Conservation (phyloP, 2,329 filamentous ascomycete genomes). For the Cryphonectria nitschkei region DNA sequence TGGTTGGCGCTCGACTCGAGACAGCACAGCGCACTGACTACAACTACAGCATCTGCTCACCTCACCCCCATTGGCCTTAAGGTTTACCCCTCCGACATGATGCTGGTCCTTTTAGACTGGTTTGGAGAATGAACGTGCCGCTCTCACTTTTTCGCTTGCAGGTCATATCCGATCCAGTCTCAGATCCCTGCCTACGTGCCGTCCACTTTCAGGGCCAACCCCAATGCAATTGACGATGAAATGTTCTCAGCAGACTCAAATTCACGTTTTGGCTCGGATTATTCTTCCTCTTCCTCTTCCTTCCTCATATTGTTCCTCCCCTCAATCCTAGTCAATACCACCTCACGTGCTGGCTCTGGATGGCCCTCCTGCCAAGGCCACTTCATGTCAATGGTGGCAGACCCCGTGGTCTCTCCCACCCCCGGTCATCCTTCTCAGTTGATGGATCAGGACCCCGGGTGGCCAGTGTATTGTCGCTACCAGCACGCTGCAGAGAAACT, state of each 20-base stretch:
- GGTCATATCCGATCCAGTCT: constrained; percentile 8
- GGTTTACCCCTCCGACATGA: constrained; percentile 25
- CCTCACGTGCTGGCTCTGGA: constrained; percentile 8
- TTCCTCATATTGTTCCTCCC: not conserved
- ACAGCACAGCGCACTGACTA: constrained; percentile 14
- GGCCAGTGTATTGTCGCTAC: not conserved
- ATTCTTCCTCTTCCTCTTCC: not conserved
- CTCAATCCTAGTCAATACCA: not conserved
- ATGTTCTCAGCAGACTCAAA: constrained; percentile 2
- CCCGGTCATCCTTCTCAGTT: not conserved
- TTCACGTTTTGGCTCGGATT: not conserved
- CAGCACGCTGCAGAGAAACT: not conserved
- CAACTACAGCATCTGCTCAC: constrained; percentile 20
- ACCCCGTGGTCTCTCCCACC: not conserved
- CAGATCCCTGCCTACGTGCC: not conserved
- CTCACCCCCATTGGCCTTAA: constrained; percentile 20
- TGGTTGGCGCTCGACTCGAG: constrained; percentile 17
- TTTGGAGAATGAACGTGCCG: constrained; percentile 15
- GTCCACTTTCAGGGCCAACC: not conserved
- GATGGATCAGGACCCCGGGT: not conserved
- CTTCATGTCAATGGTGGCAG: constrained; percentile 9
- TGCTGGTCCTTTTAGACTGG: constrained; percentile 21
- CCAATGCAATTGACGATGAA: not conserved
- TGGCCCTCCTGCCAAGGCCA: not conserved
- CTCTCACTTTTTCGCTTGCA: constrained; percentile 8